phyloP scores from a whole-genome alignment of 2,329 filamentous ascomycete species.

The Myriosclerotinia curreyana region DNA sequence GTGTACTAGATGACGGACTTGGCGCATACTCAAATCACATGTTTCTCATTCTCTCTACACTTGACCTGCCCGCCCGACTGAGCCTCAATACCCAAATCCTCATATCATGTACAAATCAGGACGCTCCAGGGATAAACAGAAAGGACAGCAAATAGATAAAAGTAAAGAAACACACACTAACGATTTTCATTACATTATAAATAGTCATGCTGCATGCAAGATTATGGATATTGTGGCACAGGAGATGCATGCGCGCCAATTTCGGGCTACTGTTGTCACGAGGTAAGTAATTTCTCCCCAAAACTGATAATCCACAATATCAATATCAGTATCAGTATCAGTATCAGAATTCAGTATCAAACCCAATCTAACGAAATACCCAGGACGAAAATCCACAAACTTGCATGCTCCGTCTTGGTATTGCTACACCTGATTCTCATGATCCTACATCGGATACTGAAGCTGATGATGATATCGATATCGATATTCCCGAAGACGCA shows the following conservation, averaged over 20 bases:
- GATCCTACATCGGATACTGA: background rate
- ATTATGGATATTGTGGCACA: conserved; percentile 27
- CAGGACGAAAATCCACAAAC: background rate
- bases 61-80: no score
- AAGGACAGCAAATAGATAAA: background rate
- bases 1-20: no score
- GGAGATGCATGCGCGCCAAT: conserved; percentile 29
- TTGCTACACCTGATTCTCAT: background rate
- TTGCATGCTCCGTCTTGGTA: conserved; percentile 4
- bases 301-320: background rate
- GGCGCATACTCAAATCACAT: no score
- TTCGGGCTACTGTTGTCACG: conserved; percentile 28
- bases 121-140: no score
- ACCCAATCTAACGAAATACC: background rate
- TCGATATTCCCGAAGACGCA: background rate
- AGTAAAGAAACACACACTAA: background rate
- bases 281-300: conserved; percentile 21
- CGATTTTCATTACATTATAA: background rate
- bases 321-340: background rate
- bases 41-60: no score
- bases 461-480: no score
- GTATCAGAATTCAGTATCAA: no score
- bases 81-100: no score
- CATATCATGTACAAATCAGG: no score
- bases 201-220: conserved; percentile 28